Percentiles rank a stretch among this genome's conserved stretches.
phyloP scores from a whole-genome alignment of 257 asterid genomes.

The Solanum ahanhuiri region DNA sequence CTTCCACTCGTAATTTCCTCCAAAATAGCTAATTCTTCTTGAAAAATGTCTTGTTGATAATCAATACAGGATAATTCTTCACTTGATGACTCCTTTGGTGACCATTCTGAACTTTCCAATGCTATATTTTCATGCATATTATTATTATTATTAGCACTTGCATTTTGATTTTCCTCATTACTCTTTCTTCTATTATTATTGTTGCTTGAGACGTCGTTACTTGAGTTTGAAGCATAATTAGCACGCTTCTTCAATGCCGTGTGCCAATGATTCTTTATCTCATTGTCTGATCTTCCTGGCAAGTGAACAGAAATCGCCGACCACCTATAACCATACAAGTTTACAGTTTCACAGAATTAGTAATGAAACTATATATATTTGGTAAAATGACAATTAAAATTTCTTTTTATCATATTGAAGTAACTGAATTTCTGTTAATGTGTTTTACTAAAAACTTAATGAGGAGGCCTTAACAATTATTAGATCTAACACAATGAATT shows the following conservation, averaged over 20 bases:
- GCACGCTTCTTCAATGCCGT: not conserved
- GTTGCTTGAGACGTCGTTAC: not conserved
- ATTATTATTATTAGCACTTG: not conserved
- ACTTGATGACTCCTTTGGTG: not conserved
- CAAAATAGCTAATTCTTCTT: not conserved
- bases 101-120: not conserved
- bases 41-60: not conserved
- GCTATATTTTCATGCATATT: not conserved
- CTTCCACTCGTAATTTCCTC: not conserved
- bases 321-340: not conserved
- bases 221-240: not conserved
- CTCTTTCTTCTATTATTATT: not conserved
- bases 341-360: not conserved
- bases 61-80: not conserved
- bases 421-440: too few species aligned
- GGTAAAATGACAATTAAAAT: not conserved
- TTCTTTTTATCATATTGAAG: not conserved
- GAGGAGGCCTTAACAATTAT: too few species aligned
- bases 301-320: not conserved
- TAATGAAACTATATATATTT: not conserved
- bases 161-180: not conserved
- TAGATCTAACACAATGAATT: too few species aligned
- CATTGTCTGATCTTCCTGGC: slow-evolving; percentile 3
- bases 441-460: too few species aligned
- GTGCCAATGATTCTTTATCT: slow-evolving; percentile 7